These are phyloP conservation scores for Endotrypanum monterogeii DNA, from an alignment of 208 protist species.

Conservation along the genomic window DNA sequence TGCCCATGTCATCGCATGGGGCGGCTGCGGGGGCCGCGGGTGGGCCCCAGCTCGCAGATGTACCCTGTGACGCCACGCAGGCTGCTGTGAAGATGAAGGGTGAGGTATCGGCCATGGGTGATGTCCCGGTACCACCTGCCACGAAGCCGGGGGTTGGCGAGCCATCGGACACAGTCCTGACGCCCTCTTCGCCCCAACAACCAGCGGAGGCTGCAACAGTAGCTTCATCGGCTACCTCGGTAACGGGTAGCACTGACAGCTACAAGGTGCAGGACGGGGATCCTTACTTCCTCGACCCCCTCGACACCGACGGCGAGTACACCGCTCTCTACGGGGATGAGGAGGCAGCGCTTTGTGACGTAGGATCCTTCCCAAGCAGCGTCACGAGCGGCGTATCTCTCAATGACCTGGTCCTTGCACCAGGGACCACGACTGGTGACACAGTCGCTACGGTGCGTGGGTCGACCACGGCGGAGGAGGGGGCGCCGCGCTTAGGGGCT, in stretches of 20 bases:
- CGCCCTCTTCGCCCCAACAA: neutral
- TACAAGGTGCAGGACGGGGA: slow-evolving; percentile 44
- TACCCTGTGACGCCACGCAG: neutral
- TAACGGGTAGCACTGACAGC: slow-evolving; percentile 25
- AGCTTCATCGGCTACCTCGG: slow-evolving; percentile 14
- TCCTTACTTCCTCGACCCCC: slow-evolving; percentile 46
- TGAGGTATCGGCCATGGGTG: neutral
- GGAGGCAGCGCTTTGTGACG: slow-evolving; percentile 23
- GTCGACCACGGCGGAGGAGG: neutral
- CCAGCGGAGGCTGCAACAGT: neutral
- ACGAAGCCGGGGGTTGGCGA: neutral
- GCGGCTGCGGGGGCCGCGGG: slow-evolving; percentile 1
- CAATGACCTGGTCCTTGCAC: neutral
- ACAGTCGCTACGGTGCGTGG: neutral
- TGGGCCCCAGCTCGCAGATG: neutral
- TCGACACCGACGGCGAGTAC: slow-evolving; percentile 40
- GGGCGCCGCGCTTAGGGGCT: neutral
- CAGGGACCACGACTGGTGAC: neutral
- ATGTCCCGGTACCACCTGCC: neutral
- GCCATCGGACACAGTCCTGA: neutral
- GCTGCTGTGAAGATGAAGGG: neutral
- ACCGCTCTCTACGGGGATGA: slow-evolving; percentile 28
- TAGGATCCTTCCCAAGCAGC: slow-evolving; percentile 39
- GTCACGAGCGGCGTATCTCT: slow-evolving; percentile 39
- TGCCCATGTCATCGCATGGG: neutral